phyloP scores from a whole-genome alignment of 129 eudicot genomes.

The Calendula officinalis region DNA sequence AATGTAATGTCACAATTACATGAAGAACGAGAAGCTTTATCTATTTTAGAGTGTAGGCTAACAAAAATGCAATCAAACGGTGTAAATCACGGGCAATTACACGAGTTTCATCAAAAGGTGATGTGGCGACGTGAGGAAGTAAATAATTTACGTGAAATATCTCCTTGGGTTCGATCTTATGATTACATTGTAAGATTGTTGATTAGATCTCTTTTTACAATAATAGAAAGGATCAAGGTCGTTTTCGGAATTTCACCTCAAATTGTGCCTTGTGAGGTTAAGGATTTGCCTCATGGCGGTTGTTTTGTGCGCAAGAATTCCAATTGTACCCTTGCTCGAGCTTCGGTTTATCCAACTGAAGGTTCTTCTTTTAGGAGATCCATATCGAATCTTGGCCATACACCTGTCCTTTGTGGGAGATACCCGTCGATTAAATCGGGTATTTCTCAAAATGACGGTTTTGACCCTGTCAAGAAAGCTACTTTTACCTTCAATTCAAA shows the following conservation, averaged over 20 bases:
- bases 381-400: conserved; percentile 46
- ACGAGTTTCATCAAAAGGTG: conserved; percentile 81
- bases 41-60: conserved; percentile 60
- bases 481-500: conserved; percentile 34
- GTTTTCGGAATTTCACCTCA: conserved; percentile 39
- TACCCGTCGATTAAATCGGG: conserved; percentile 31
- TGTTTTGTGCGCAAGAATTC: conserved; percentile 53
- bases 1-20: conserved; percentile 55
- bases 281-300: conserved; percentile 5
- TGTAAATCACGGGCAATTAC: conserved; percentile 52
- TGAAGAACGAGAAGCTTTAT: conserved; percentile 64
- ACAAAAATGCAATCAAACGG: conserved; percentile 63
- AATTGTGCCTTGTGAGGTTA: conserved; percentile 24
- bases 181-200: conserved; percentile 71
- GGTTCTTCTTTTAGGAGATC: conserved; percentile 46
- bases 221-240: conserved; percentile 58
- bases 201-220: conserved; percentile 69
- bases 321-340: conserved; percentile 38
- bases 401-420: conserved; percentile 37
- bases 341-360: conserved; percentile 57
- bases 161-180: conserved; percentile 81
- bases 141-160: conserved; percentile 57
- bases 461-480: conserved; percentile 18
- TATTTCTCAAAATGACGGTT: conserved; percentile 22
- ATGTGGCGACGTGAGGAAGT: conserved; percentile 86